Base-by-base conservation (phyloP, 371 early-diverging fungal genomes). In the Mucor velutinosus region DNA sequence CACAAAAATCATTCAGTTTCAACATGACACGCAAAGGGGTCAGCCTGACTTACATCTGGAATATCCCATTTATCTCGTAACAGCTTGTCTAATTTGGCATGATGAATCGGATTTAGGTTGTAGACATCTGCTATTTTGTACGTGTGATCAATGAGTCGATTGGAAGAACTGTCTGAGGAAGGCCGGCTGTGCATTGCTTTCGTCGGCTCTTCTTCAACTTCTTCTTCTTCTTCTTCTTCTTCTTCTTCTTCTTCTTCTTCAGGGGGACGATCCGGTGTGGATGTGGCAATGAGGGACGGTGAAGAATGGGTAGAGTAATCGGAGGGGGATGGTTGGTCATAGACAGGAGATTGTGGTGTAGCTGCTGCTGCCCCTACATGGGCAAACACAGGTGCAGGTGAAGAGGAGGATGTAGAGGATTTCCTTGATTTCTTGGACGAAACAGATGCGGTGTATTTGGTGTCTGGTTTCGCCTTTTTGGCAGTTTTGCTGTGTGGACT, bases 21-120 rank as follows among this genome's bases (percentile, higher is more conserved):
- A 35, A 12, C 37, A 12, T 35, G 27, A 27, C 25, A 53, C 27
- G 21, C 37, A 11, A 1, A 5, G 4, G 2, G 15, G 0, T 15
- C 14, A 17, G 17, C 15, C 5, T 5, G 41, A 59, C 47, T 63
- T 76, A 79, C 80, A 57, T 76, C 72, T 55, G 83, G 80, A 39
- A 83, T 79, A 27, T 76, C 77, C 83, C 83, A 83, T 29, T 73
- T 70, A 3, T 65, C 66, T 60, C 72, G 65, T n/a, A 67, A 49
- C 1, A 65, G 64, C 8, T 67, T 56, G 29, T 66, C 72, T 21
- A 78, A 19, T 14, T 63, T 39, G 21, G 65, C 62, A 23, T 70
- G 69, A 58, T 83, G 83, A 47, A 83, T 73, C 17, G 77, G 71
- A 51, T 77, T 61, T 2, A 80, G 59, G 33, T 76, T 63, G 15